These are phyloP conservation scores for Flueggea neowawraea DNA, from an alignment of 441 rosid genomes.

Conservation along the genomic window DNA sequence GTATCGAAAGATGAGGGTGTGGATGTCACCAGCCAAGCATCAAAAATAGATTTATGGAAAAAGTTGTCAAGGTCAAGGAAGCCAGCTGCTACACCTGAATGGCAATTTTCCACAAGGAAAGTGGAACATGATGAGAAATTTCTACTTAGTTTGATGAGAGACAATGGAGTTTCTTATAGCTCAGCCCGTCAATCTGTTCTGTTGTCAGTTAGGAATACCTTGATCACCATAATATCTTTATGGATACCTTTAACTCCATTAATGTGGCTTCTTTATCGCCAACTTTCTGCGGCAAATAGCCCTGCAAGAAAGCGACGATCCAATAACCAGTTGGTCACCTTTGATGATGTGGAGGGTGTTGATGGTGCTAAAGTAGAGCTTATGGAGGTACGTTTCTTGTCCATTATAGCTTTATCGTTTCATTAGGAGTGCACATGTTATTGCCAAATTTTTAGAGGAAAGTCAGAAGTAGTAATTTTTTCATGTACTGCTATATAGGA, in stretches of 20 bases:
- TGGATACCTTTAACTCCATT: slow-evolving; percentile 93
- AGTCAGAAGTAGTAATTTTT: too few relatives aligned
- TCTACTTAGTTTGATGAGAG: slow-evolving; percentile 89
- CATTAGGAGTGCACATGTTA: not conserved
- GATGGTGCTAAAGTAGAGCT: slow-evolving; percentile 93
- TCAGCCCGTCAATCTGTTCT: slow-evolving; percentile 89
- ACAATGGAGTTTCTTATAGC: slow-evolving; percentile 70
- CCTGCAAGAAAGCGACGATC: slow-evolving; percentile 72
- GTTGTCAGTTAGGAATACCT: slow-evolving; percentile 59
- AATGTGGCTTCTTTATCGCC: slow-evolving; percentile 97
- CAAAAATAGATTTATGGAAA: slow-evolving; percentile 24
- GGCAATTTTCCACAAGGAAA: slow-evolving; percentile 87
- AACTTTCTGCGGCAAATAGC: slow-evolving; percentile 82
- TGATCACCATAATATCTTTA: slow-evolving; percentile 69
- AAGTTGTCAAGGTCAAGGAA: slow-evolving; percentile 25
- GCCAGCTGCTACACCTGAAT: slow-evolving; percentile 44
- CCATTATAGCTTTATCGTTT: not conserved
- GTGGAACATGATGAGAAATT: slow-evolving; percentile 89
- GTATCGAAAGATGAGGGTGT: slow-evolving; percentile 25
- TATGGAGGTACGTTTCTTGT: slow-evolving; percentile 59
- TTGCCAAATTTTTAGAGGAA: not conserved
- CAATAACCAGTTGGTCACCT: slow-evolving; percentile 54
- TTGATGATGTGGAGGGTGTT: slow-evolving; percentile 97
- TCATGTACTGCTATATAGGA: too few relatives aligned
- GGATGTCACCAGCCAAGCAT: slow-evolving; percentile 9